Base-by-base conservation (phyloP, 2,329 filamentous ascomycete genomes). In the Tolypocladium nubicola region DNA sequence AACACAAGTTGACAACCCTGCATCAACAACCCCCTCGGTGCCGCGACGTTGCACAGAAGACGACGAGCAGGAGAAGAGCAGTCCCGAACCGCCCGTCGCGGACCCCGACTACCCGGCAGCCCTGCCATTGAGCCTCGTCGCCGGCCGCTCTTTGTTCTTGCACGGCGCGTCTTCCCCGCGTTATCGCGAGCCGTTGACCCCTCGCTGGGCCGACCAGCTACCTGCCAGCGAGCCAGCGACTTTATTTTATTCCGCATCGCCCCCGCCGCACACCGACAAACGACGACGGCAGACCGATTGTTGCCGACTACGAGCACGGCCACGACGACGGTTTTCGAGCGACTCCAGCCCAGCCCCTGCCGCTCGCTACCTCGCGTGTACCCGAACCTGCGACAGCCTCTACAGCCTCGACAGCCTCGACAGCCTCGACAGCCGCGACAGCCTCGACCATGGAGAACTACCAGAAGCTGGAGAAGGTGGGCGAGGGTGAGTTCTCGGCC, bases 401-500 rank as follows among this genome's bases (percentile, higher is more conserved):
- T 26, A 33, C 30, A 30, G 26, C 26, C 26, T 6, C 26, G 26
- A 26, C 21, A 16, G 43, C 57, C 57, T 50, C 7, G 43, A 19
- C 43, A 30, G 23, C 3, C 45, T 30, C 45, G 45, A 33, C 30
- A 26, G 26, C 26, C 26, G 2, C 26, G 26, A 23, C 21, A 14
- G 43, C 57, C 57, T 41, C 57, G 57, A 62, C 60, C 64, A 96
- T 96, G 91, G 90, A 96, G 75, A 95, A 96, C 76, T 96, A 96
- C 74, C 89, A 96, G 76, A 95, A 95, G 78, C 83, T 96, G 68
- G 91, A 96, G 78, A 96, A 96, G 80, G 91, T 96, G 68, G 91
- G 91, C 74, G 91, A 96, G 83, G 91, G 91, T 94, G 76, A 66
- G 82, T 67, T 61, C 47, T 13, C 30, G 30, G 47, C 13, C 19